Conservation (phyloP, 768 basidiomycete genomes). For the Termitomyces sp. region DNA sequence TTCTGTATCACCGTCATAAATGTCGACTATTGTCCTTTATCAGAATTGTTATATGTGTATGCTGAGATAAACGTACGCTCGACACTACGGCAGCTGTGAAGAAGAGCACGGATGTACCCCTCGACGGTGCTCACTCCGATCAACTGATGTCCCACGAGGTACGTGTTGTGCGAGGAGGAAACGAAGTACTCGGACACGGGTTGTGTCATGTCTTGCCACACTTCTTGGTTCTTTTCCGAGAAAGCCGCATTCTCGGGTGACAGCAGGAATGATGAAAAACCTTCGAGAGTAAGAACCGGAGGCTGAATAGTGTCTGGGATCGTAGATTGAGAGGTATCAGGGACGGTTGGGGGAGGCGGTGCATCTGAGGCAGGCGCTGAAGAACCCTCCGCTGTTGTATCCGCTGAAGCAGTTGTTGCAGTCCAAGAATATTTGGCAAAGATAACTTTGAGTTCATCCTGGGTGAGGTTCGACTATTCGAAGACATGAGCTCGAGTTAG, state of each 20-base stretch:
- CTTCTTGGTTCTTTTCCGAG: conserved; percentile 35
- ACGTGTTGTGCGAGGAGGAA: conserved; percentile 91
- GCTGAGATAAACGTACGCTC: conserved; percentile 57
- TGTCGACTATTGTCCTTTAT: conserved; percentile 61
- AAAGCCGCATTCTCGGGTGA: conserved; percentile 71
- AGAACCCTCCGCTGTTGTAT: conserved; percentile 16
- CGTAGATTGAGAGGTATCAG: background rate
- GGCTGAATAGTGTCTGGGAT: background rate
- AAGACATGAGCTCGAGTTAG: background rate
- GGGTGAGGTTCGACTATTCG: background rate
- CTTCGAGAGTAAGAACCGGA: conserved; percentile 47
- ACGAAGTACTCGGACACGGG: conserved; percentile 87
- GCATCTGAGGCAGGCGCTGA: conserved; percentile 1
- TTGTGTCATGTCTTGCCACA: conserved; percentile 83
- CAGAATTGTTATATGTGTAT: background rate
- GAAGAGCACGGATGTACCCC: conserved; percentile 86
- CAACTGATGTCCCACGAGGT: conserved; percentile 82
- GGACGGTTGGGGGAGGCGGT: background rate
- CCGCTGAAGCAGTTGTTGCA: background rate
- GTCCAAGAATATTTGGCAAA: conserved; percentile 13
- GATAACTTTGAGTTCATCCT: conserved; percentile 2
- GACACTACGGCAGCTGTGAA: conserved; percentile 90
- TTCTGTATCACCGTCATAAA: conserved; percentile 83
- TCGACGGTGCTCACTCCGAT: conserved; percentile 89
- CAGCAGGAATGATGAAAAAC: conserved; percentile 75